phyloP scores from a whole-genome alignment of 2,329 filamentous ascomycete species.

The Davidsoniella australis region DNA sequence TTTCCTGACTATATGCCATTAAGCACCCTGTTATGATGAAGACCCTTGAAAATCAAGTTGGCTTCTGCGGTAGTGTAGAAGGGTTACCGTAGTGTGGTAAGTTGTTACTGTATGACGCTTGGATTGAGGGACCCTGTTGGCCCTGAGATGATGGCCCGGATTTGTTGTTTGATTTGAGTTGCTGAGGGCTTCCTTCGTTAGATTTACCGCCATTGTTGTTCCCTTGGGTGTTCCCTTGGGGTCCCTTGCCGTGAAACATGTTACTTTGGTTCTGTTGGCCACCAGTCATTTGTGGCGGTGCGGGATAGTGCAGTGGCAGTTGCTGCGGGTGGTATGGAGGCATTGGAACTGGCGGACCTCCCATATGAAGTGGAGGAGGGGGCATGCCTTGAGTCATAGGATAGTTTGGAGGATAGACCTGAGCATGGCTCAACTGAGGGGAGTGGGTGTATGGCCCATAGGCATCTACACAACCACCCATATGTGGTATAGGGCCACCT shows the following conservation, averaged over 20 bases:
- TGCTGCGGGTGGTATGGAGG: slow-evolving; percentile 23
- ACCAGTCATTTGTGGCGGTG: slow-evolving; percentile 8
- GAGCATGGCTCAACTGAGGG: slow-evolving; percentile 20
- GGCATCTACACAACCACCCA: slow-evolving; percentile 32
- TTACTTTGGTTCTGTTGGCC: too few relatives aligned
- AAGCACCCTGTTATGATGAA: not conserved
- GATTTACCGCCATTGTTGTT: not conserved
- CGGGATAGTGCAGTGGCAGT: not conserved
- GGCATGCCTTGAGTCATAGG: slow-evolving; percentile 28
- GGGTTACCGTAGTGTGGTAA: slow-evolving; percentile 43
- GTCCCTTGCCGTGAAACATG: too few relatives aligned
- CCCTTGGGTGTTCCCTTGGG: not conserved
- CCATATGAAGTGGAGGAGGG: not conserved
- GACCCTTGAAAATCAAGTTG: slow-evolving; percentile 15
- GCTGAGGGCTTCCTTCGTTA: slow-evolving; percentile 21
- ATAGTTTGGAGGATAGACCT: slow-evolving; percentile 32
- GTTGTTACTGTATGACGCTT: slow-evolving; percentile 28
- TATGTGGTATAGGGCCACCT: slow-evolving; percentile 25
- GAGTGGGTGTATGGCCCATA: slow-evolving; percentile 31
- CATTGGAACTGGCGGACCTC: slow-evolving; percentile 34
- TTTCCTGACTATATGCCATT: not conserved
- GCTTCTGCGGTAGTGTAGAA: slow-evolving; percentile 42
- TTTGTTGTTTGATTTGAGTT: slow-evolving; percentile 18
- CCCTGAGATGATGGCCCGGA: too few relatives aligned
- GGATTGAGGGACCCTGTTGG: slow-evolving; percentile 16